A percentile compares a stretch with the other conserved stretches of the same genome.
Conservation (phyloP, 352 stramenopile species). For the Nothophytophthora sp. region DNA sequence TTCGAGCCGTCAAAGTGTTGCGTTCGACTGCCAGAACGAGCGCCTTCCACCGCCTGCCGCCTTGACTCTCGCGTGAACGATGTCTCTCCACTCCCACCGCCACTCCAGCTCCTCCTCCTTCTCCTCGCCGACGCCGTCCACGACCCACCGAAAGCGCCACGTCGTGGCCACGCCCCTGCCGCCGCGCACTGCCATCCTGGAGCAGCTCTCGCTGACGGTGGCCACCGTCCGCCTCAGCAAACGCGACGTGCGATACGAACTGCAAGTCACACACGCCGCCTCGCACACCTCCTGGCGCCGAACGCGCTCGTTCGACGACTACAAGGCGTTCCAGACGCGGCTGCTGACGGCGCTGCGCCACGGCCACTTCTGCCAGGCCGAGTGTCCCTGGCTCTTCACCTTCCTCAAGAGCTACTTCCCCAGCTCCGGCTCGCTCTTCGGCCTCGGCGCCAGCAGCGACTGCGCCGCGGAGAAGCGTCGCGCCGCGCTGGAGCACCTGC, state of each 20-base stretch:
- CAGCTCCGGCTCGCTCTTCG: conserved; percentile 23
- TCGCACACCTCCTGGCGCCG: conserved; percentile 5
- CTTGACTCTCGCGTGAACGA: too few species aligned
- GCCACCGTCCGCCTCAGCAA: conserved; percentile 11
- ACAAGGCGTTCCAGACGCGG: conserved; percentile 31
- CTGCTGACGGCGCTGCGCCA: conserved; percentile 26
- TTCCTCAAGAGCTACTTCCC: conserved; percentile 54
- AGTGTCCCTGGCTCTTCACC: conserved; percentile 51
- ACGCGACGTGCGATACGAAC: conserved; percentile 15
- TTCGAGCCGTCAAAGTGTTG: too few species aligned
- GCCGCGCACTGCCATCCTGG: conserved; percentile 4
- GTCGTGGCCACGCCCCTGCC: background rate
- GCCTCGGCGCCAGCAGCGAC: conserved; percentile 17
- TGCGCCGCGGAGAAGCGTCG: conserved; percentile 25
- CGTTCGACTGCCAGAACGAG: too few species aligned
- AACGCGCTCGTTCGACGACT: conserved; percentile 31
- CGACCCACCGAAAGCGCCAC: conserved; percentile 3
- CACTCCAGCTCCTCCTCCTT: too few species aligned
- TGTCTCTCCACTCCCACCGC: conserved; percentile 5
- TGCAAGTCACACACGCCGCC: conserved; percentile 5
- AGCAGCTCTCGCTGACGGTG: conserved; percentile 17
- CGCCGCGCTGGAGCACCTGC: conserved; percentile 25
- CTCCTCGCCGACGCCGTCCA: background rate
- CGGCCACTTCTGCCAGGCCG: conserved; percentile 50
- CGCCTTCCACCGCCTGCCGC: too few species aligned